Evolutionary conservation across 768 basidiomycete genomes (phyloP).

Genomic region (Rhodotorula babjevae): DNA sequence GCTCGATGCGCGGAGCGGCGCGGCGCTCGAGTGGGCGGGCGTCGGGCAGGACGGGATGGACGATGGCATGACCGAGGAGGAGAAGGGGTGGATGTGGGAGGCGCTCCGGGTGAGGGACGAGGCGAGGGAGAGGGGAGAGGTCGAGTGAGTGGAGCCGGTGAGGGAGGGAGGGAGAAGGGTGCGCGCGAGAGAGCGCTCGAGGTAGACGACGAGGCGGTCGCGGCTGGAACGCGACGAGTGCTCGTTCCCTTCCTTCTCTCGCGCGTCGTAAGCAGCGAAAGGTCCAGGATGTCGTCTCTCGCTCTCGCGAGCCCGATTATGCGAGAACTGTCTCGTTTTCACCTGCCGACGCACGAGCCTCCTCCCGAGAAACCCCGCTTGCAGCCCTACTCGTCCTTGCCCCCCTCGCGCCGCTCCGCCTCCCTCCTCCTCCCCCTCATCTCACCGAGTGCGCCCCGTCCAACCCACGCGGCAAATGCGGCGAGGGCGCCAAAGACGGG

Average conservation of each 20-base stretch:
- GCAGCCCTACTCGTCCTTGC: slow-evolving; percentile 7
- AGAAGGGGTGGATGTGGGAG: slow-evolving; percentile 7
- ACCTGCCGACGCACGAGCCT: too few species aligned
- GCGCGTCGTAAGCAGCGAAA: too few species aligned
- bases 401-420: slow-evolving; percentile 1
- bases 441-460: slow-evolving; percentile 30
- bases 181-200: too few species aligned
- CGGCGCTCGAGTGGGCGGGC: slow-evolving; percentile 21
- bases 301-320: too few species aligned
- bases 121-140: slow-evolving; percentile 10
- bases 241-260: background rate
- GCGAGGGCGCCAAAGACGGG: slow-evolving; percentile 22
- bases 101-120: slow-evolving; percentile 9
- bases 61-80: slow-evolving; percentile 7
- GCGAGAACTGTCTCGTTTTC: too few species aligned
- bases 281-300: too few species aligned
- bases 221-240: too few species aligned
- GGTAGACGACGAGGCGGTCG: background rate
- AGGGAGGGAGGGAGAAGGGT: too few species aligned
- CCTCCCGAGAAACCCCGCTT: too few species aligned
- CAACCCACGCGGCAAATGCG: slow-evolving; percentile 6
- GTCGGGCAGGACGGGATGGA: background rate
- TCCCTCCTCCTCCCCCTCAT: slow-evolving; percentile 8
- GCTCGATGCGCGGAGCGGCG: slow-evolving; percentile 11
- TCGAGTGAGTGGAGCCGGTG: background rate